These are phyloP conservation scores for Tilletia indica DNA, from an alignment of 1,284 basidiomycete genomes.

Conservation along the genomic window DNA sequence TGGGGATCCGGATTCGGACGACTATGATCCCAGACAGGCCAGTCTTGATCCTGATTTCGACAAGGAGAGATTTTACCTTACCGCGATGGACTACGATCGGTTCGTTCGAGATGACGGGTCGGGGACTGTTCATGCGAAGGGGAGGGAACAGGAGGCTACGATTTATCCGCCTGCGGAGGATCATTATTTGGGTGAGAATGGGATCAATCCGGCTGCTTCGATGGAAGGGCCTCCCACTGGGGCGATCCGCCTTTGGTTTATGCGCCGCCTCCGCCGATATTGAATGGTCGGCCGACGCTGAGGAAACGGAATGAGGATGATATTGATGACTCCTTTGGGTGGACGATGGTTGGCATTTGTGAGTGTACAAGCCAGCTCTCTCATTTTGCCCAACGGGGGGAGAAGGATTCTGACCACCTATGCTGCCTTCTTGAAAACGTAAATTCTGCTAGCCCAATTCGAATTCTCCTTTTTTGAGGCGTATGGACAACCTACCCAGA, in stretches of 20 bases:
- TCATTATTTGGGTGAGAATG: slow-evolving; percentile 17
- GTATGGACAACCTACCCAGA: slow-evolving; percentile 71
- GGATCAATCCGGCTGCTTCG: slow-evolving; percentile 10
- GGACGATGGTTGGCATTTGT: slow-evolving; percentile 95
- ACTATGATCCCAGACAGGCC: background rate
- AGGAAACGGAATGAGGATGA: slow-evolving; percentile 75
- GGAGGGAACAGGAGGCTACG: slow-evolving; percentile 19
- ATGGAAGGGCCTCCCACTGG: background rate
- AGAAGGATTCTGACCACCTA: background rate
- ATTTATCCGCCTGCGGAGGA: slow-evolving; percentile 5
- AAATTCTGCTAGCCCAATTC: slow-evolving; percentile 68
- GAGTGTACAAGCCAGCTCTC: slow-evolving; percentile 58
- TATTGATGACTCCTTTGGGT: slow-evolving; percentile 89
- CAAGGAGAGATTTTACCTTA: background rate
- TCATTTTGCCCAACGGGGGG: background rate
- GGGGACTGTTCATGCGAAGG: slow-evolving; percentile 12
- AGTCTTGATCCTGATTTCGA: slow-evolving; percentile 15
- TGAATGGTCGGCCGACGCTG: slow-evolving; percentile 58
- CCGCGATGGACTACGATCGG: slow-evolving; percentile 16
- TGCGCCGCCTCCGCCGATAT: slow-evolving; percentile 30
- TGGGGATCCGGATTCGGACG: slow-evolving; percentile 21
- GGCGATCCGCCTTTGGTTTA: slow-evolving; percentile 22
- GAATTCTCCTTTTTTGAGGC: slow-evolving; percentile 92
- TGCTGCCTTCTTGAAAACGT: slow-evolving; percentile 2
- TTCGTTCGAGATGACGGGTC: slow-evolving; percentile 4